A percentile compares a stretch with the other conserved stretches of the same genome.
Conservation (phyloP, 768 basidiomycete species). For the Cystofilobasidium bisporidii region DNA sequence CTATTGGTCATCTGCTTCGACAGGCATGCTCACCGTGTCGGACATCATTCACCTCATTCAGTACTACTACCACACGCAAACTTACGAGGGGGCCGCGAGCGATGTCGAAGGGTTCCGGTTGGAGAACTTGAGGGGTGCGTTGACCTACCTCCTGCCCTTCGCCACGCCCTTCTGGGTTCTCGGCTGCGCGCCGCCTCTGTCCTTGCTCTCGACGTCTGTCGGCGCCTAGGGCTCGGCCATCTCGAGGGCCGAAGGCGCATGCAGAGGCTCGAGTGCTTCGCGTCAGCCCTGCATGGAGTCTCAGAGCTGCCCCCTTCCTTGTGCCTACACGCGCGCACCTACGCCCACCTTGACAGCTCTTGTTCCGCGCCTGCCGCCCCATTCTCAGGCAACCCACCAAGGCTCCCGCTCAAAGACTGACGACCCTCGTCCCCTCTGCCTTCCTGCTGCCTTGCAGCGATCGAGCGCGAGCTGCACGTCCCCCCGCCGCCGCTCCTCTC, state of each 20-base stretch:
- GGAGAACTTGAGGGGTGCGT: slow-evolving; percentile 74
- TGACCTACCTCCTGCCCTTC: neutral
- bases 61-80: slow-evolving; percentile 81
- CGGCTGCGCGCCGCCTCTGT: too few relatives aligned
- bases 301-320: neutral
- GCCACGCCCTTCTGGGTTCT: too few relatives aligned
- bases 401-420: neutral
- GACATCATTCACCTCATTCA: slow-evolving; percentile 99
- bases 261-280: too few relatives aligned
- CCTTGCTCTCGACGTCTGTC: too few relatives aligned
- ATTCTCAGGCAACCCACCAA: too few relatives aligned
- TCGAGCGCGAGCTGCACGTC: slow-evolving; percentile 84
- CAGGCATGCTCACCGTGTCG: slow-evolving; percentile 96
- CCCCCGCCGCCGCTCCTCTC: slow-evolving; percentile 80
- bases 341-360: too few relatives aligned
- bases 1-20: neutral
- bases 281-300: too few relatives aligned
- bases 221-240: too few relatives aligned
- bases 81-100: slow-evolving; percentile 70
- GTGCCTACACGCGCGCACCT: neutral
- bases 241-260: too few relatives aligned
- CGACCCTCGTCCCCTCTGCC: neutral
- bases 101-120: slow-evolving; percentile 90
- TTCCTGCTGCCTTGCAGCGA: slow-evolving; percentile 49
- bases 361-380: too few relatives aligned